Evolutionary conservation across 768 basidiomycete species (phyloP), one percentile per base, ranked within the genome.

Genomic region (Psilocybe sp.): DNA sequence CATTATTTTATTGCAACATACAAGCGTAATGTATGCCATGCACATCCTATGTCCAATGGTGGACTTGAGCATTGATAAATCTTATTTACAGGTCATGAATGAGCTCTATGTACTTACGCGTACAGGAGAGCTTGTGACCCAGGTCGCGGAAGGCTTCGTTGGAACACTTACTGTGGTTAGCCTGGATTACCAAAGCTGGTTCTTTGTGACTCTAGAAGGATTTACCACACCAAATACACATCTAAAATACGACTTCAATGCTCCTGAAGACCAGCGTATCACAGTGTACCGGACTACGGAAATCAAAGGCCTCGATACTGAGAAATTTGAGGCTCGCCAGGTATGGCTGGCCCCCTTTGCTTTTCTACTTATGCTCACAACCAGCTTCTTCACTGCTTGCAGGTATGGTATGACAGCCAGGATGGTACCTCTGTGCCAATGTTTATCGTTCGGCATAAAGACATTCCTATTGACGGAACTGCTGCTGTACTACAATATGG

Each of bases 361-460:
- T 9, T 14, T 11, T 10, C 13, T n/a, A 28, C 16, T 34, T 16
- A 40, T 18, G 13, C 41, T 40, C n/a, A 28, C 34, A 7, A 4
- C 16, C 31, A 34, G 38, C 13, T 6, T 44, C 43, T 34, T 28
- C 46, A 13, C 13, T 20, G 20, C 32, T 4, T 39, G 4, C 51
- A 82, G 78, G 85, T 90, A 15, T 93, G 90, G 85, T 92, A 84
- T 59, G 64, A 73, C 15, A 84, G 82, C 66, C 87, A 85, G 64
- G 91, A 92, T 60, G 88, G 88, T 1, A 91, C 88, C 5, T 78
- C 75, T 46, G 72, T 93, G 33, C 91, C 91, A 1, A 92, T 93
- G 90, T 92, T 91, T 60, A 76, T 93, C 53, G 86, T 91, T 16
- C 78, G 82, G 41, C 88, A 87, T 62, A 85, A 85, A 63, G 76